Percentiles rank a stretch among this genome's conserved stretches.
Evolutionary conservation across 176 grass and related monocot genomes (phyloP).

Genomic region (Rhipidocladum racemiflorum): DNA sequence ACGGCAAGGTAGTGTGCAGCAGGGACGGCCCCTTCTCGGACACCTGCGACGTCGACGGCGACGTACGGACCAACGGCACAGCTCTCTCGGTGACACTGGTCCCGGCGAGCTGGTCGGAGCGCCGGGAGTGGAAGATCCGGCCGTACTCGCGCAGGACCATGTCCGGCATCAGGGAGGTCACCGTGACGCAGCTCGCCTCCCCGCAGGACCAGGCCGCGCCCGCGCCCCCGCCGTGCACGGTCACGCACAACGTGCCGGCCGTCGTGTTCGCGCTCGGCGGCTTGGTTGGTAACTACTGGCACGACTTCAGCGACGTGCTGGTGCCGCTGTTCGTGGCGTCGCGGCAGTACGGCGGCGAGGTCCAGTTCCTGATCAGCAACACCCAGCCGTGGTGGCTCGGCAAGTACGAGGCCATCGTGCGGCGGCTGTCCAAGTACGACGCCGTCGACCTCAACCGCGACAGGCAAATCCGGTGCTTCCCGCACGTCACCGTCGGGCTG

Average conservation of each 20-base stretch:
- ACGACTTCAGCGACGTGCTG: constrained; percentile 71
- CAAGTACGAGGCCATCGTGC: constrained; percentile 53
- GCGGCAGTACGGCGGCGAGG: constrained; percentile 47
- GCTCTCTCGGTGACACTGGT: constrained; percentile 47
- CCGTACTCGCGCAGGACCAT: constrained; percentile 58
- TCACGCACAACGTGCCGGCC: constrained; percentile 38
- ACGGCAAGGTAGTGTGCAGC: constrained; percentile 44
- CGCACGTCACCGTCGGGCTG: constrained; percentile 44
- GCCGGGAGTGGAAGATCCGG: constrained; percentile 50
- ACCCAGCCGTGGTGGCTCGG: constrained; percentile 65
- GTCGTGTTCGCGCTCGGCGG: constrained; percentile 70
- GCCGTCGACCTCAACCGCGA: constrained; percentile 55
- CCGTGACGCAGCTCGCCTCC: constrained; percentile 32
- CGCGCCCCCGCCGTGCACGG: neutral
- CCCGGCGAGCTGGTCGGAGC: neutral
- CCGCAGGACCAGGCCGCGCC: constrained; percentile 21
- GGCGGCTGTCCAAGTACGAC: constrained; percentile 45
- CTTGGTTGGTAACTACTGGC: constrained; percentile 59
- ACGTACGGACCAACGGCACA: constrained; percentile 58
- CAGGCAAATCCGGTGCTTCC: constrained; percentile 48
- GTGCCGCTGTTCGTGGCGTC: constrained; percentile 66
- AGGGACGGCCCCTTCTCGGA: constrained; percentile 46
- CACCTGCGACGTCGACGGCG: constrained; percentile 68
- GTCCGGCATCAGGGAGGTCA: constrained; percentile 30
- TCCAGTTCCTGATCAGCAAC: constrained; percentile 52